phyloP scores from a whole-genome alignment of 768 basidiomycete genomes.

The Trametes villosa region DNA sequence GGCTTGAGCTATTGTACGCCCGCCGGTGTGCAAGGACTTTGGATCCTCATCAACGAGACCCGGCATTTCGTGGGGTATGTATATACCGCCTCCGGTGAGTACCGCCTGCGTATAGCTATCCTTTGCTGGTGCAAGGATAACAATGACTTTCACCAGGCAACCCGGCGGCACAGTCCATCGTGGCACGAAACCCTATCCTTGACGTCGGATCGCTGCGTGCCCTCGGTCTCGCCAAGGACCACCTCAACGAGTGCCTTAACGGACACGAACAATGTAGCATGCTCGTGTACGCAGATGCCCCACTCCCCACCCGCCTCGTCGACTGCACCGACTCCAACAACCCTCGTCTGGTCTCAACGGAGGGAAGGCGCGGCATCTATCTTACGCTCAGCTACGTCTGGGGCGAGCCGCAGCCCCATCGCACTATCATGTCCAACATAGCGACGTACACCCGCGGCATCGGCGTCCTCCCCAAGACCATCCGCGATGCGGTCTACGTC shows the following conservation, averaged over 20 bases:
- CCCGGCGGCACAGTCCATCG: too few species aligned
- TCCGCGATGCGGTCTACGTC: conserved; percentile 11
- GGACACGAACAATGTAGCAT: conserved; percentile 7
- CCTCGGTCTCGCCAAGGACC: too few species aligned
- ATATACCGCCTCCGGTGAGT: background rate
- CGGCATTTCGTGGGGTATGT: background rate
- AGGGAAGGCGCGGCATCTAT: too few species aligned
- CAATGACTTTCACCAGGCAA: background rate
- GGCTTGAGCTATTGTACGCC: background rate
- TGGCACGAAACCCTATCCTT: too few species aligned
- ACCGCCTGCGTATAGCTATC: background rate
- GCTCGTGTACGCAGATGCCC: background rate
- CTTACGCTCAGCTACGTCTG: conserved; percentile 17
- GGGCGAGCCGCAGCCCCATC: background rate
- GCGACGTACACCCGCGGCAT: conserved; percentile 2
- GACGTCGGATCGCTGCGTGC: too few species aligned
- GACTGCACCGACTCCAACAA: conserved; percentile 14
- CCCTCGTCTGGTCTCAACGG: too few species aligned
- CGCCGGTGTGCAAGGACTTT: background rate
- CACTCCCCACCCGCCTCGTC: conserved; percentile 13
- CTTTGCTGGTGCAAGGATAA: background rate
- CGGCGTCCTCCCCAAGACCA: conserved; percentile 14
- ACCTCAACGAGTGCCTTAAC: too few species aligned
- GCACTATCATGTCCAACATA: conserved; percentile 4
- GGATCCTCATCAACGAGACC: background rate